Base-by-base conservation (phyloP, 2,329 filamentous ascomycete species). In the Xylaria digitata region DNA sequence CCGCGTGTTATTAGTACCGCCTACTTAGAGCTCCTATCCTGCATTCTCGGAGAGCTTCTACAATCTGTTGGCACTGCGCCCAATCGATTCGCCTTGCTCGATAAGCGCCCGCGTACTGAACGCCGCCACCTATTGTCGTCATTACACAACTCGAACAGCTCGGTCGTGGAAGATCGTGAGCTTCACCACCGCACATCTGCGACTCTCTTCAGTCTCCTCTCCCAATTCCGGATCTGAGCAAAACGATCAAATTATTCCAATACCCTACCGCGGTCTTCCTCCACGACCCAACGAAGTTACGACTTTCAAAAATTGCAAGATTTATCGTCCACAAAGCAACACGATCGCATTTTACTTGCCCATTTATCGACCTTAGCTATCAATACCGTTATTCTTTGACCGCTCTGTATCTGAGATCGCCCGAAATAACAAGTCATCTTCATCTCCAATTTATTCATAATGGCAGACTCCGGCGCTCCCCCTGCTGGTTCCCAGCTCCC, bases 401-500 rank as follows among this genome's bases (percentile, higher is more conserved):
- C 46, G 34, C 56, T 53, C 56, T 52, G 57, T 52, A 59, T 54
- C 57, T 46, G 48, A 42, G 52, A 40, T 45, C 11, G 46, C 26
- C 26, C 46, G 32, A 49, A 55, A 55, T 50, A 52, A 46, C 34
- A 54, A 56, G 21, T 13, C 34, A 50, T 59, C 53, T 53, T 17
- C 9, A 26, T 45, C 21, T 57, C 55, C 55, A 56, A 66, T 56
- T 52, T 55, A 67, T 71, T 75, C 53, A 82, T 81, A 78, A 97
- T 97, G 94, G 89, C 93, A 82, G 93, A 97, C 78, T 87, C 87
- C 82, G 86, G 87, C 78, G 83, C 89, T 78, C 83, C 89, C 79
- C 82, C 89, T 70, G 82, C 85, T 74, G 81, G 87, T 73, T 83
- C 87, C 69, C 88, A 91, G 80, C 88, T 94, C 73, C 90, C 92